Evolutionary conservation across 352 stramenopile genomes (phyloP), one percentile per base, ranked within the genome.

Genomic region (Phytophthora citrophthora): DNA sequence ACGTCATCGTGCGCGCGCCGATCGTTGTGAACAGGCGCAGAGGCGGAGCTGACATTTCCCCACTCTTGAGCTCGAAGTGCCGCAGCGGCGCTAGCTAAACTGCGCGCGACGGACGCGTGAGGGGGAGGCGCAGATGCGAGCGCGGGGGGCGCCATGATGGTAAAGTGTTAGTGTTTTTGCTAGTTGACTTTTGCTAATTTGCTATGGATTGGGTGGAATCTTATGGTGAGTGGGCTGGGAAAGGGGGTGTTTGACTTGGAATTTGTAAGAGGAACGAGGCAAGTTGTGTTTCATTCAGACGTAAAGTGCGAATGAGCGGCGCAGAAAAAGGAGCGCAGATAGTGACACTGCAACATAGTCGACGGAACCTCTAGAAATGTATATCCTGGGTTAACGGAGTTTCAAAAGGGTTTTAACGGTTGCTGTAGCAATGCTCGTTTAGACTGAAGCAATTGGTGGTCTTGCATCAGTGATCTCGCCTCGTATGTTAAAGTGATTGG

Each of bases 51-150:
- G 3, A 3, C 10, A 24, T 9, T 20, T 9, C 52, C 53, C 64
- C 64, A 73, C 31, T 73, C 64, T 10, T 62, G 55, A 4, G 59
- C 51, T 26, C 64, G 64, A 23, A 73, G 59, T 2, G 64, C 52
- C 1, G 64, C 64, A 0, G 64, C 64, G 6, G 64, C 59, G 12
- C 53, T 34, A 2, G 59, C 41, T 20, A 73, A 44, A 20, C 58
- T 73, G 34, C 58, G 59, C 2, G 59, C 59, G 16, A 73, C 59
- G 15, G 58, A 69, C n/a, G 48, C 13, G 9, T 7, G 53, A 9
- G 54, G 12, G 13, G 32, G 41, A 23, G 29, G 18, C 10, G 12
- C 16, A 0, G 31, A 0, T 7, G 44, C 3, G 15, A n/a, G 36
- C 20, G 38, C 10, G 24, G 20, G 16, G 18, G 27, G 38, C 24